Base-by-base conservation (phyloP, 257 asterid species). In the Solanum paucissectum region DNA sequence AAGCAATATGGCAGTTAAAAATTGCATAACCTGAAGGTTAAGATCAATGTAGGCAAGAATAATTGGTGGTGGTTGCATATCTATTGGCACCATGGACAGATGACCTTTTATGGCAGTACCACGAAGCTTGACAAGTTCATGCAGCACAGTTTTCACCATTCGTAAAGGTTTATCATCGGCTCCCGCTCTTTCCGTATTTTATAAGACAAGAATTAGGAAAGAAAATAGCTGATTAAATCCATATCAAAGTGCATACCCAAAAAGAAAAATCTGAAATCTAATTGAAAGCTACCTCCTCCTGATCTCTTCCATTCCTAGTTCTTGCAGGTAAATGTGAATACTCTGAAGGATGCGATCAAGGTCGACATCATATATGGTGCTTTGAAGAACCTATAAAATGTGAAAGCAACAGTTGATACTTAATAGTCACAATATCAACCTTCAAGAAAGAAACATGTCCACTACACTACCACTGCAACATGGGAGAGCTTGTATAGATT, bases 101-200 rank as follows among this genome's bases (percentile, higher is more conserved):
- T 97, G 99, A 23, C 98, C 99, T 92, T 97, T 97, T 85, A 97
- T 97, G 87, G 99, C 99, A 90, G 99, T 96, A 89, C 99, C 99
- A 29, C 98, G 98, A 90, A 97, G 98, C 93, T 97, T 97, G 88
- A 97, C 99, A 91, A 97, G 99, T 90, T 97, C 99, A 55, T 96
- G 99, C 69, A 97, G 93, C 91, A 97, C 99, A 86, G 99, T 96
- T 94, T 97, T 97, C 87, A 97, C 99, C 99, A 97, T 97, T 87
- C 99, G 96, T 86, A 97, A 95, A 68, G 99, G 99, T 89, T 97
- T 97, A 90, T 97, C 99, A 91, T 96, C 99, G 81, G 99, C 99
- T 86, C 99, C 99, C 83, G 99, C 99, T 92, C 99, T 97, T 88
- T 87, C 85, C 69, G 32, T 69, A 77, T 85, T 87, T 87, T 49